Conservation (phyloP, 441 rosid genomes). For the Breynia disticha region DNA sequence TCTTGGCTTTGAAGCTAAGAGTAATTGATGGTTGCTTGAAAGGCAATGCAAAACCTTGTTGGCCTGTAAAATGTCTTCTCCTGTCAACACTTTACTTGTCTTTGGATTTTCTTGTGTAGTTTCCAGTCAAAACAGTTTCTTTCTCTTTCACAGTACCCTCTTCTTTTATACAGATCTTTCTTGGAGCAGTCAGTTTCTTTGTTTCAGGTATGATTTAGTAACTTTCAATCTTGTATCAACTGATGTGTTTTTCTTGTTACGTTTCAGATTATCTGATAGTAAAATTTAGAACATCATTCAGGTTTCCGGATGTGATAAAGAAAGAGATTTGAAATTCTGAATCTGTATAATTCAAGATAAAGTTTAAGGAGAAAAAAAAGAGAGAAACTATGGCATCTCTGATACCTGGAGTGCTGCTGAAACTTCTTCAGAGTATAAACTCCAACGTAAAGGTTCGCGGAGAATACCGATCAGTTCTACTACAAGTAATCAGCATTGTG, state of each 20-base stretch:
- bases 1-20: slow-evolving; percentile 74
- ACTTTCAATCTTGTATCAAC: no score
- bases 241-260: no score
- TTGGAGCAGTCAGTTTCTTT: slow-evolving; percentile 2
- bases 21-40: slow-evolving; percentile 48
- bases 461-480: slow-evolving; percentile 68
- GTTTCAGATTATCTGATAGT: not conserved
- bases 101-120: not conserved
- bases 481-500: slow-evolving; percentile 87
- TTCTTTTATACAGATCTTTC: not conserved
- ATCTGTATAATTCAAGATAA: not conserved
- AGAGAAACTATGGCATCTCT: slow-evolving; percentile 56
- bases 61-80: slow-evolving; percentile 1
- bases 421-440: slow-evolving; percentile 73
- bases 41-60: slow-evolving; percentile 40
- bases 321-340: not conserved
- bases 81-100: not conserved
- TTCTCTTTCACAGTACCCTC: not conserved
- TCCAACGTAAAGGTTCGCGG: slow-evolving; percentile 65
- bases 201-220: slow-evolving; percentile 7
- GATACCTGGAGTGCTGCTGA: slow-evolving; percentile 65
- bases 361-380: not conserved
- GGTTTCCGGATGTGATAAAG: not conserved
- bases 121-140: not conserved
- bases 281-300: slow-evolving; percentile 1